Evolutionary conservation across 306 rosid genomes (phyloP).

Genomic region (Vigna radiata): DNA sequence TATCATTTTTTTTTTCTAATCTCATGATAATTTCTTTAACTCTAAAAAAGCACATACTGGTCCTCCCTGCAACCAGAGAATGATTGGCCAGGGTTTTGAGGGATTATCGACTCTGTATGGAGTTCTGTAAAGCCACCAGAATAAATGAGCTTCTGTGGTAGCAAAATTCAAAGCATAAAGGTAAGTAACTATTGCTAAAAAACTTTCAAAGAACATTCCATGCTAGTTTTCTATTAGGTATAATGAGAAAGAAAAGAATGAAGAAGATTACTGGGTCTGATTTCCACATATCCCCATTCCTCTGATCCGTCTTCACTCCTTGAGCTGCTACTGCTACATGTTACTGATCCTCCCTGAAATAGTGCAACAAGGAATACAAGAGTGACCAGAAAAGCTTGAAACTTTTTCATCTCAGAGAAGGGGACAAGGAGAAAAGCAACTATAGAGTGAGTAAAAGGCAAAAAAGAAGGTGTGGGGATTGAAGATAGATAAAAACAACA

Average conservation of each 20-base stretch:
- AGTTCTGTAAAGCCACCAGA: constrained; percentile 88
- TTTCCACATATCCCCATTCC: constrained; percentile 84
- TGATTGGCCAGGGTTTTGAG: constrained; percentile 82
- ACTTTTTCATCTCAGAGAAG: constrained; percentile 51
- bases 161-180: background rate
- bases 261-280: constrained; percentile 70
- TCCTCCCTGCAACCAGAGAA: constrained; percentile 94
- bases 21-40: no score
- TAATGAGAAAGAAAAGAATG: no score
- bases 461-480: no score
- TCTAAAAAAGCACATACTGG: constrained; percentile 58
- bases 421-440: background rate
- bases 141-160: constrained; percentile 77
- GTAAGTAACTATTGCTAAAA: no score
- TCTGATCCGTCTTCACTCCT: constrained; percentile 54
- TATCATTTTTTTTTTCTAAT: no score
- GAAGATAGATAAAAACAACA: background rate
- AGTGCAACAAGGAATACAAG: constrained; percentile 46
- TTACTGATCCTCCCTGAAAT: constrained; percentile 41
- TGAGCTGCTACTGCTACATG: background rate
- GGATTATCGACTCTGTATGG: constrained; percentile 69
- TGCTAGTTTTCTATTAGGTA: no score
- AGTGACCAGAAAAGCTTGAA: background rate
- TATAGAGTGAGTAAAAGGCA: background rate
- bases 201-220: no score